Percentiles rank a stretch among this genome's conserved stretches.
These are phyloP conservation scores for Leavenworthia alabamica DNA, from an alignment of 345 rosid species.

Conservation along the genomic window DNA sequence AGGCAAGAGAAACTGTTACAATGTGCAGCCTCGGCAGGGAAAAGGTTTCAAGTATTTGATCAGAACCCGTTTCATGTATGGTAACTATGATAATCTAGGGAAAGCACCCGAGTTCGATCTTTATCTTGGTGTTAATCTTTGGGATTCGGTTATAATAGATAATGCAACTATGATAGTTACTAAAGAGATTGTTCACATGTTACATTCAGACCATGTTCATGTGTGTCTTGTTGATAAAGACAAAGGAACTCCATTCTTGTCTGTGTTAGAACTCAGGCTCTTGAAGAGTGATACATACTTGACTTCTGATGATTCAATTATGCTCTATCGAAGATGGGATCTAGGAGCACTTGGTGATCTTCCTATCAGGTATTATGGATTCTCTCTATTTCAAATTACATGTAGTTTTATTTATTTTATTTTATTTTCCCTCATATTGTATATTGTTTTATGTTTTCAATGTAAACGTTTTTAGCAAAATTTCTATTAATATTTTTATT, in stretches of 20 bases:
- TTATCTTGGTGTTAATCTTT: conserved; percentile 39
- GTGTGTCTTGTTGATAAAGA: not conserved
- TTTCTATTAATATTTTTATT: no score
- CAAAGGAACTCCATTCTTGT: not conserved
- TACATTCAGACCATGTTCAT: not conserved
- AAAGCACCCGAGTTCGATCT: conserved; percentile 41
- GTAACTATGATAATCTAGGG: conserved; percentile 40
- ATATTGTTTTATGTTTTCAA: no score
- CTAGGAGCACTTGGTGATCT: conserved; percentile 3
- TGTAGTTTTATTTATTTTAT: not conserved
- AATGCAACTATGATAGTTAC: not conserved
- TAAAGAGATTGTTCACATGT: not conserved
- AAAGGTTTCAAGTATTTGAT: conserved; percentile 37
- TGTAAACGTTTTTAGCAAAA: no score
- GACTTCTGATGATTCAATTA: not conserved
- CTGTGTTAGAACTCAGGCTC: not conserved
- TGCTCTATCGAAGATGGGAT: conserved; percentile 13
- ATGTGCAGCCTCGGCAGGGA: conserved; percentile 4
- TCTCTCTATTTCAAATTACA: not conserved
- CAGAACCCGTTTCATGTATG: conserved; percentile 45
- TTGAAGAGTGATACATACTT: not conserved
- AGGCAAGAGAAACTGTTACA: conserved; percentile 36
- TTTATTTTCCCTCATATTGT: not conserved
- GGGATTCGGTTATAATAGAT: conserved; percentile 24
- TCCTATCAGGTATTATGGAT: conserved; percentile 12